Conservation (phyloP, 2,329 filamentous ascomycete genomes). For the Cercospora sesami region DNA sequence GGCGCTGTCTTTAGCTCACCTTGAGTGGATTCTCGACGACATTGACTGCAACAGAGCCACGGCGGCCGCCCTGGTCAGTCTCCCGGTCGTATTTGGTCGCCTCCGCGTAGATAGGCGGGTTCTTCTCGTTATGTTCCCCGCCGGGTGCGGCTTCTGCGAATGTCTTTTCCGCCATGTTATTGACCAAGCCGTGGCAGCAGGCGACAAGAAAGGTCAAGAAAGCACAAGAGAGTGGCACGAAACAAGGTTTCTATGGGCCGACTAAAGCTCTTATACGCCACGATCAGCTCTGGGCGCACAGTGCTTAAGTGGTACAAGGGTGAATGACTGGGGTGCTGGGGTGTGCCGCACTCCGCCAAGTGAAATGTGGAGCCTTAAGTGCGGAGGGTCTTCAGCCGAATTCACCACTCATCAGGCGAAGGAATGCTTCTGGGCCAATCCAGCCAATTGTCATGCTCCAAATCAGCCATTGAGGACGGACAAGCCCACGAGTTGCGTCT, state of each 20-base stretch:
- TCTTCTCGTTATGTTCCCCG: conserved; percentile 14
- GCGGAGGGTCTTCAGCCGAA: conserved; percentile 9
- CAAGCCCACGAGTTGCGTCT: conserved; percentile 1
- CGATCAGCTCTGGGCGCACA: conserved; percentile 9
- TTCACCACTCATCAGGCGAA: background rate
- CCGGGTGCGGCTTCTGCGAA: background rate
- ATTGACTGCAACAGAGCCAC: conserved; percentile 48
- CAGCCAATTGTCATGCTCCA: background rate
- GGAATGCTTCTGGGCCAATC: background rate
- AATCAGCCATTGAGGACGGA: conserved; percentile 10
- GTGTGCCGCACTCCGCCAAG: conserved; percentile 12
- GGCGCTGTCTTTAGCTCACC: conserved; percentile 35
- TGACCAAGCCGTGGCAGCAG: background rate
- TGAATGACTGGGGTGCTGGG: background rate
- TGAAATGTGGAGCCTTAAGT: conserved; percentile 1
- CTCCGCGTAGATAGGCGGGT: conserved; percentile 2
- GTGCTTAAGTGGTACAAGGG: background rate
- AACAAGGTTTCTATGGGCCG: conserved; percentile 5
- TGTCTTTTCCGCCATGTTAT: conserved; percentile 9
- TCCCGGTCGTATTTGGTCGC: background rate
- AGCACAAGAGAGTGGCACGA: background rate
- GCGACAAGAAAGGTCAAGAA: conserved; percentile 12
- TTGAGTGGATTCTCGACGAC: conserved; percentile 51
- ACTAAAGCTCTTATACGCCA: conserved; percentile 12
- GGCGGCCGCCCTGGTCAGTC: conserved; percentile 33